Percentiles rank a stretch among this genome's conserved stretches.
These are phyloP conservation scores for Pichia sp. DNA, from an alignment of 1,139 yeast species.

Conservation along the genomic window DNA sequence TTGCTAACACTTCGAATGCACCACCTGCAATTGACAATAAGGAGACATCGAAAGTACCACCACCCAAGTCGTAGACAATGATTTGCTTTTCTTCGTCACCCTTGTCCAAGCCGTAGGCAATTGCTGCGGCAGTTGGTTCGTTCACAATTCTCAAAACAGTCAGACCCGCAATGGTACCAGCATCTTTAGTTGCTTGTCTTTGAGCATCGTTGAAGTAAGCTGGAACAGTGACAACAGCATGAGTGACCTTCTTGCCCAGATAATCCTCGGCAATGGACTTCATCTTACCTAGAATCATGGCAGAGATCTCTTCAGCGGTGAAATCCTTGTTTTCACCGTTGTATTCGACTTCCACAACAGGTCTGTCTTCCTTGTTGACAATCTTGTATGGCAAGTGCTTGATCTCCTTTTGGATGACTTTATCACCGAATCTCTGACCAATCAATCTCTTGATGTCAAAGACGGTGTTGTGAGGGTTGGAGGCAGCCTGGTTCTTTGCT, in stretches of 20 bases:
- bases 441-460: slow-evolving; percentile 85
- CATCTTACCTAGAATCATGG: slow-evolving; percentile 90
- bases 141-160: slow-evolving; percentile 92
- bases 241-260: slow-evolving; percentile 82
- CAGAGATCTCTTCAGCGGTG: slow-evolving; percentile 87
- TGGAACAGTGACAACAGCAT: slow-evolving; percentile 95
- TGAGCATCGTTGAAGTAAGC: slow-evolving; percentile 98
- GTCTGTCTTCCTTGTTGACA: slow-evolving; percentile 68
- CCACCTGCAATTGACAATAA: slow-evolving; percentile 86
- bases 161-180: slow-evolving; percentile 94
- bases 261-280: slow-evolving; percentile 90
- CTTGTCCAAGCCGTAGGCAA: slow-evolving; percentile 94
- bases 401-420: slow-evolving; percentile 73
- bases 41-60: slow-evolving; percentile 94
- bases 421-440: slow-evolving; percentile 73
- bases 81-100: slow-evolving; percentile 82
- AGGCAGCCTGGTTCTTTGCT: slow-evolving; percentile 88
- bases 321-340: slow-evolving; percentile 58
- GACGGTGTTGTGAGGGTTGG: slow-evolving; percentile 73
- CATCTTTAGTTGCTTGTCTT: slow-evolving; percentile 98
- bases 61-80: slow-evolving; percentile 92
- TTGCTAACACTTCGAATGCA: slow-evolving; percentile 90
- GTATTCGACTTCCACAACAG: slow-evolving; percentile 69
- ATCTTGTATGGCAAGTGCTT: slow-evolving; percentile 77
- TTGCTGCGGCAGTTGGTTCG: slow-evolving; percentile 98